Evolutionary conservation across 1,284 basidiomycete genomes (phyloP).

Genomic region (Caloboletus inedulis): DNA sequence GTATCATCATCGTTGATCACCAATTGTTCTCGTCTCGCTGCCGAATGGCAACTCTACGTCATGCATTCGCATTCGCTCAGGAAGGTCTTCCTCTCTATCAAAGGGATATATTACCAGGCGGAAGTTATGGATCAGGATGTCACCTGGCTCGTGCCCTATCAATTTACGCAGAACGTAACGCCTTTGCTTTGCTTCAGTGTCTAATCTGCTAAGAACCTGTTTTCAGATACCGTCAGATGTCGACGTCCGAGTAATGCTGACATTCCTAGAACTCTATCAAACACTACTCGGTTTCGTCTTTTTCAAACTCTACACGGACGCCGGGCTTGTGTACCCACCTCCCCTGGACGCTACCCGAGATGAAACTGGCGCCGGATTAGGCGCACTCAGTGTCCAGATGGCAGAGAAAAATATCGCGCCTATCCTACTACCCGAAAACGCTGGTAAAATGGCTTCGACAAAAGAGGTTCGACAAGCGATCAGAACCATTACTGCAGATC

Average conservation of each 20-base stretch:
- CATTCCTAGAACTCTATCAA: slow-evolving; percentile 98
- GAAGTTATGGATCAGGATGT: slow-evolving; percentile 91
- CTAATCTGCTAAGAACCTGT: slow-evolving; percentile 11
- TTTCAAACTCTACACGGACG: slow-evolving; percentile 97
- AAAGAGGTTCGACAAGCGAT: slow-evolving; percentile 75
- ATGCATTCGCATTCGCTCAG: slow-evolving; percentile 86
- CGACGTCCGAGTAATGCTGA: slow-evolving; percentile 97
- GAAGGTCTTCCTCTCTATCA: slow-evolving; percentile 96
- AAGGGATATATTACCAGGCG: slow-evolving; percentile 98
- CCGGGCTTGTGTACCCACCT: slow-evolving; percentile 92
- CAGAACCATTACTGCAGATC: slow-evolving; percentile 51
- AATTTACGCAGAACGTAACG: slow-evolving; percentile 92
- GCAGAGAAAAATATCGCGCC: slow-evolving; percentile 32
- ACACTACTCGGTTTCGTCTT: slow-evolving; percentile 94
- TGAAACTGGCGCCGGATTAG: slow-evolving; percentile 86
- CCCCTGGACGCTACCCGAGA: slow-evolving; percentile 84
- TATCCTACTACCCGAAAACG: slow-evolving; percentile 44
- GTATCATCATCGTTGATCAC: slow-evolving; percentile 84
- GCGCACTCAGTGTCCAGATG: slow-evolving; percentile 82
- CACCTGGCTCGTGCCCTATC: slow-evolving; percentile 97
- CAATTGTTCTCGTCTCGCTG: slow-evolving; percentile 86
- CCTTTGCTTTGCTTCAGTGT: not conserved
- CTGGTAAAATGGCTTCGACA: slow-evolving; percentile 58
- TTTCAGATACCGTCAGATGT: slow-evolving; percentile 90
- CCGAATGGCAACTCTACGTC: slow-evolving; percentile 94